Evolutionary conservation across 2,329 filamentous ascomycete genomes (phyloP).

Genomic region (Aspergillus sp.): DNA sequence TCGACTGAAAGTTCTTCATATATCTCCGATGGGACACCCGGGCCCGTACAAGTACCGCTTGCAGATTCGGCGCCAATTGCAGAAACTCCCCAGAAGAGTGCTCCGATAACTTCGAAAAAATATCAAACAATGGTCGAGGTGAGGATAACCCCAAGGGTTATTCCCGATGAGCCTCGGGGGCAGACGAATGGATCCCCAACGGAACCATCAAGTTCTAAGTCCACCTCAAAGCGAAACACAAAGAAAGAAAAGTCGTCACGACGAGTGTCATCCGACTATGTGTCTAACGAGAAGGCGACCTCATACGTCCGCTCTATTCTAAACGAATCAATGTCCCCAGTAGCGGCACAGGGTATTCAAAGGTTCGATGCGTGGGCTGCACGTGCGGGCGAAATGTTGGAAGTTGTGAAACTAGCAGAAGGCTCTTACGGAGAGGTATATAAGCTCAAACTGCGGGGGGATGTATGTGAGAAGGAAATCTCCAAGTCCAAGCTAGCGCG

Average conservation of each 20-base stretch:
- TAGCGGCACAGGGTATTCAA: constrained; percentile 42
- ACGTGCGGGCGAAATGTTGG: constrained; percentile 42
- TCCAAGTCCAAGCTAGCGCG: constrained; percentile 44
- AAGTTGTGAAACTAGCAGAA: constrained; percentile 66
- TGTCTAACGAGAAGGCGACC: constrained; percentile 39
- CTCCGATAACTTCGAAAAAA: constrained; percentile 8
- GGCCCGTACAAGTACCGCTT: not conserved
- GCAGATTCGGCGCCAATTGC: constrained; percentile 10
- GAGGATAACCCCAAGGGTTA: constrained; percentile 23
- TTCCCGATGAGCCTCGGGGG: not conserved
- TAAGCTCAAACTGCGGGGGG: constrained; percentile 53
- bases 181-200: not conserved
- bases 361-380: constrained; percentile 46
- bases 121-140: constrained; percentile 37
- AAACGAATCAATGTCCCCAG: constrained; percentile 41
- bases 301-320: constrained; percentile 44
- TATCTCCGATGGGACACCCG: constrained; percentile 4
- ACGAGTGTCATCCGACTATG: constrained; percentile 38
- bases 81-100: constrained; percentile 2
- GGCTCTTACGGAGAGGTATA: constrained; percentile 71
- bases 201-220: not conserved
- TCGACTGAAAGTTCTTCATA: not conserved
- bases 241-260: constrained; percentile 26
- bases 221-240: constrained; percentile 17
- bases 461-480: constrained; percentile 38